Percentiles rank a stretch among this genome's conserved stretches.
Evolutionary conservation across 108 stramenopile species (phyloP).

Genomic region (Pseudonitzschia multiseries): DNA sequence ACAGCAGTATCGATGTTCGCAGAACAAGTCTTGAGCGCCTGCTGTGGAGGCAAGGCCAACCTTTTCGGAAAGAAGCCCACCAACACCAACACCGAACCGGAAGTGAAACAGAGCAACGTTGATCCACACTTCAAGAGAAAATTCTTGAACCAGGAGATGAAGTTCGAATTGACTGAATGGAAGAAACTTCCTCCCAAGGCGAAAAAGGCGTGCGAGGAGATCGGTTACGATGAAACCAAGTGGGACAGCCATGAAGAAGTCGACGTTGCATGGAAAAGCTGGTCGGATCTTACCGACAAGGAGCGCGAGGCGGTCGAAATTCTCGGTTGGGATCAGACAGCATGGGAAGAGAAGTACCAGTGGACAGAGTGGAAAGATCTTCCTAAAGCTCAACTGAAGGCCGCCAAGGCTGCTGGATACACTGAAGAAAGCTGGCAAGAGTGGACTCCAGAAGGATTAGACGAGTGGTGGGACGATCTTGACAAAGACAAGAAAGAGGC

Average conservation of each 20-base stretch:
- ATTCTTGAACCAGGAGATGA: constrained; percentile 52
- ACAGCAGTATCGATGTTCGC: not conserved
- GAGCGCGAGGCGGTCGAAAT: constrained; percentile 39
- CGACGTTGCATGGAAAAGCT: constrained; percentile 39
- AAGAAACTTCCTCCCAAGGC: constrained; percentile 44
- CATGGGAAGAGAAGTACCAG: constrained; percentile 63
- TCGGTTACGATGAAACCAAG: constrained; percentile 14
- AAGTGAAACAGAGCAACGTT: not conserved
- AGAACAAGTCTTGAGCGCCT: not conserved
- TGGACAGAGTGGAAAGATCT: constrained; percentile 46
- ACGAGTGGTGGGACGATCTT: constrained; percentile 10
- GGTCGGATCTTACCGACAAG: constrained; percentile 52
- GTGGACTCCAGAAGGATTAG: constrained; percentile 12
- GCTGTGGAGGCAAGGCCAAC: not conserved
- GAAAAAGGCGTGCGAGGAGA: constrained; percentile 44
- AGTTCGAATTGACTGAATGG: constrained; percentile 53
- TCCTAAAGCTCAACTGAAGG: constrained; percentile 43
- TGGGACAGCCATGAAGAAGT: constrained; percentile 10
- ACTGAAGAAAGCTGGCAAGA: constrained; percentile 50
- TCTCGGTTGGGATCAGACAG: constrained; percentile 55
- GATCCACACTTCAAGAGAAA: constrained; percentile 11
- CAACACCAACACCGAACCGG: not conserved
- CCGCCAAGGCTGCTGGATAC: constrained; percentile 50
- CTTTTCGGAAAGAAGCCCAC: not conserved
- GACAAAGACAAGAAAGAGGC: not conserved